phyloP scores from a whole-genome alignment of 805 yeast species.

The Monosporozyma yasuniensis region DNA sequence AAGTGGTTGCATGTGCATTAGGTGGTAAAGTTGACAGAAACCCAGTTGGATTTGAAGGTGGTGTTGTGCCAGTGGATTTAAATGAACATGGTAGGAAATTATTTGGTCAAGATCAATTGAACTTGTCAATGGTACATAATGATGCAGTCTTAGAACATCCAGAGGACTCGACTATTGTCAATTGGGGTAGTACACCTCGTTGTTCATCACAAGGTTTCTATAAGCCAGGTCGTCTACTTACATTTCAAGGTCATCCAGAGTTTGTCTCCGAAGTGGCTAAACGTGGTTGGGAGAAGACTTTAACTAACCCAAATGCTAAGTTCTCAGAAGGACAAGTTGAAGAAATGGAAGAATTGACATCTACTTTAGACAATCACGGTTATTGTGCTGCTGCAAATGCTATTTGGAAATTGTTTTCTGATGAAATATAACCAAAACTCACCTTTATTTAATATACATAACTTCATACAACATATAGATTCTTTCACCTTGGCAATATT shows the following conservation, averaged over 20 bases:
- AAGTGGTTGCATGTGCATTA: conserved; percentile 56
- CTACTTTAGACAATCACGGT: conserved; percentile 32
- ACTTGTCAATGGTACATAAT: conserved; percentile 48
- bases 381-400: conserved; percentile 6
- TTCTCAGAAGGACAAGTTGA: background rate
- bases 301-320: background rate
- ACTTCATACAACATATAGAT: background rate
- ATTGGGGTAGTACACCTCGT: conserved; percentile 45
- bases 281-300: conserved; percentile 6
- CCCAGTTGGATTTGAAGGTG: conserved; percentile 65
- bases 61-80: conserved; percentile 42
- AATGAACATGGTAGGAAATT: conserved; percentile 30
- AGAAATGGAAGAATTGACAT: background rate
- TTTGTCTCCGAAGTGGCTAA: conserved; percentile 36
- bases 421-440: background rate
- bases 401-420: conserved; percentile 10
- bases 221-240: conserved; percentile 41
- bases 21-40: conserved; percentile 53
- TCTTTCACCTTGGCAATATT: background rate
- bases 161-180: conserved; percentile 20
- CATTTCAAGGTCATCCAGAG: conserved; percentile 91
- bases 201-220: conserved; percentile 64
- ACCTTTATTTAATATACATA: background rate
- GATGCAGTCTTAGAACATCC: conserved; percentile 46
- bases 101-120: conserved; percentile 22